Evolutionary conservation across 2,329 filamentous ascomycete species (phyloP), one percentile per base, ranked within the genome.

Genomic region (Calonectria pauciramosa): DNA sequence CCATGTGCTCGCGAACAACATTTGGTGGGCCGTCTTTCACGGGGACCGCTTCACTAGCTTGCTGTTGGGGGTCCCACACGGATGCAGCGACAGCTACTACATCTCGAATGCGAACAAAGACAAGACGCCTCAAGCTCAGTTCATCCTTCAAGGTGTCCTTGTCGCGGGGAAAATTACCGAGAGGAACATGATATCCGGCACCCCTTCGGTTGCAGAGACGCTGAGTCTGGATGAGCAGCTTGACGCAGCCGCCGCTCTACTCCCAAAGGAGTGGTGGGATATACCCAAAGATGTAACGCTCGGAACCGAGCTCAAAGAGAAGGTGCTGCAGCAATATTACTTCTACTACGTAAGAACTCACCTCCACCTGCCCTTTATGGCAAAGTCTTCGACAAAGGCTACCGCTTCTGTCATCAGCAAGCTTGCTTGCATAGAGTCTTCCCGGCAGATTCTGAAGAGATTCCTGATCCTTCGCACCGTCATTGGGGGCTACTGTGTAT

Each of bases 1-100:
- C 11, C 63, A 68, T 18, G 4, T 60, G 1, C 36, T 72, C 1
- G 38, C 41, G 2, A 44, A 36, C 20, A 68, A 68, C 23, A 56
- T 69, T 13, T 72, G 71, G 71, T 72, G 71, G 71, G 23, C 30
- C 14, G 23, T 72, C 3, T 72, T 56, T n/a, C 54, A 68, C 13
- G 71, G 65, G 5, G 71, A 72, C 30, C 65, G 54, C 23, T 72
- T 69, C 47, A 72, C 66, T 7, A 72, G 71, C n/a, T 9, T 72
- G 16, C 65, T 72, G 3, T 6, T 72, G 1, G 71, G 71, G 8
- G 65, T 72, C 2, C 71, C 71, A 4, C 71, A 72, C 26, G 71
- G 71, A 9, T 69, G 63, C 16, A 64, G 44, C 36, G 71, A 72
- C 32, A 47, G 18, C 32, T 64, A 54, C 23, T 49, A 30, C 28